Percentiles rank a stretch among this genome's conserved stretches.
These are phyloP conservation scores for Zoysia pacifica DNA, from an alignment of 176 grass and related monocot species.

Conservation along the genomic window DNA sequence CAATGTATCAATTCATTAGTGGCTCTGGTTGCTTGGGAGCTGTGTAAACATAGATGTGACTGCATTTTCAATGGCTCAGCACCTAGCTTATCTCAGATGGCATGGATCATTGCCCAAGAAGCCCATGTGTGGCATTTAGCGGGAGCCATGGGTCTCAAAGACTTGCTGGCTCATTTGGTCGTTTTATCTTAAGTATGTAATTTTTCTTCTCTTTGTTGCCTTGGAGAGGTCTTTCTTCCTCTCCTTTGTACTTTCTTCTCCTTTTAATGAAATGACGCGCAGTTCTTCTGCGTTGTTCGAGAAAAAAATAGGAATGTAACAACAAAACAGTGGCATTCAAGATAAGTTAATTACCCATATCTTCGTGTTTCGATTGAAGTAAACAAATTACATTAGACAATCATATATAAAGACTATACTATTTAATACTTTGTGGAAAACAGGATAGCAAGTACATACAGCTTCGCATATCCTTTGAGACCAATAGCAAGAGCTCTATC, in stretches of 20 bases:
- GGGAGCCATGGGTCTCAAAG: no score
- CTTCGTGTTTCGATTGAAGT: not conserved
- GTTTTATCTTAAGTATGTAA: no score
- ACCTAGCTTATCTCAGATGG: no score
- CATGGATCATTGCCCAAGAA: no score
- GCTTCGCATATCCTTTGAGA: slow-evolving; percentile 93
- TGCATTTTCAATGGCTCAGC: no score
- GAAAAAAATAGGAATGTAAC: not conserved
- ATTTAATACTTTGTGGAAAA: not conserved
- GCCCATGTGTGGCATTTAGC: no score
- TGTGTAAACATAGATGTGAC: not conserved
- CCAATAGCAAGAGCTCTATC: slow-evolving; percentile 89
- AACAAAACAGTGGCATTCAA: not conserved
- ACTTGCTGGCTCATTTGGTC: no score
- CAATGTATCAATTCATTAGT: not conserved
- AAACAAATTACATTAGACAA: not conserved
- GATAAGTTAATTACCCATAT: not conserved
- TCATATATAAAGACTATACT: not conserved
- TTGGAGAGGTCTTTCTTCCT: no score
- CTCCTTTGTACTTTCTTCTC: no score
- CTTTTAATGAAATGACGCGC: no score
- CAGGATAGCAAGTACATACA: slow-evolving; percentile 59
- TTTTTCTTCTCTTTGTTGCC: no score
- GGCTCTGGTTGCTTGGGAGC: not conserved
- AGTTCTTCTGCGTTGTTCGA: not conserved